These are phyloP conservation scores for Haplosporangium sp. DNA, from an alignment of 371 early-diverging fungal species.

Conservation along the genomic window DNA sequence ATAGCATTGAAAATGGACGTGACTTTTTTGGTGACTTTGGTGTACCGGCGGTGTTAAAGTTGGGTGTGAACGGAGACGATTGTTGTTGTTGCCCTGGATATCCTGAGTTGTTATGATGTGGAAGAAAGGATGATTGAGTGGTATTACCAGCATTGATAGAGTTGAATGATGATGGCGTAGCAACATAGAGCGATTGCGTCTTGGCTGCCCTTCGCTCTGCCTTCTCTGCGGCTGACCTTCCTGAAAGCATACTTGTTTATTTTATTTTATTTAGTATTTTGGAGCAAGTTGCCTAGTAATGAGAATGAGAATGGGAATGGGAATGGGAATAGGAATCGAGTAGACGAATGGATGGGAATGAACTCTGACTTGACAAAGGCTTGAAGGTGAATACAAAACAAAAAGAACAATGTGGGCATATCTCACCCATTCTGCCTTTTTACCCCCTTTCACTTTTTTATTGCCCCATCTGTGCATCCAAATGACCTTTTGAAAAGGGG, in stretches of 20 bases:
- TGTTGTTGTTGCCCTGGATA: slow-evolving; percentile 6
- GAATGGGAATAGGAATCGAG: slow-evolving; percentile 22
- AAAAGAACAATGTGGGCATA: background rate
- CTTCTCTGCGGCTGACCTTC: slow-evolving; percentile 42
- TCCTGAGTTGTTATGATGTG: slow-evolving; percentile 7
- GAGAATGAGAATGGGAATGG: slow-evolving; percentile 18
- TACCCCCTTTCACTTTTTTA: background rate
- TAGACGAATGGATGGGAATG: slow-evolving; percentile 17
- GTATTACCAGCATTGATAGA: slow-evolving; percentile 12
- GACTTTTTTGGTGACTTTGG: slow-evolving; percentile 40
- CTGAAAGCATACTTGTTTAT: slow-evolving; percentile 32
- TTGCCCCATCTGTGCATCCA: background rate
- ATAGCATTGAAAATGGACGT: slow-evolving; percentile 47
- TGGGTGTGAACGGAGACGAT: slow-evolving; percentile 1
- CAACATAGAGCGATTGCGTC: slow-evolving; percentile 53
- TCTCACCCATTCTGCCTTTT: background rate
- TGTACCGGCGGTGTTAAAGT: slow-evolving; percentile 2
- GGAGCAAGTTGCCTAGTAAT: background rate
- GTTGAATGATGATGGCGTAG: slow-evolving; percentile 39
- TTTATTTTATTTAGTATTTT: background rate
- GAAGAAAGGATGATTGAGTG: slow-evolving; percentile 14
- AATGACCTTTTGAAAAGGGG: background rate
- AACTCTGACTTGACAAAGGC: background rate
- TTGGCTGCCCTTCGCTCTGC: slow-evolving; percentile 48
- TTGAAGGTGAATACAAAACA: slow-evolving; percentile 3